phyloP scores from a whole-genome alignment of 345 rosid species.

The Salix udensis region DNA sequence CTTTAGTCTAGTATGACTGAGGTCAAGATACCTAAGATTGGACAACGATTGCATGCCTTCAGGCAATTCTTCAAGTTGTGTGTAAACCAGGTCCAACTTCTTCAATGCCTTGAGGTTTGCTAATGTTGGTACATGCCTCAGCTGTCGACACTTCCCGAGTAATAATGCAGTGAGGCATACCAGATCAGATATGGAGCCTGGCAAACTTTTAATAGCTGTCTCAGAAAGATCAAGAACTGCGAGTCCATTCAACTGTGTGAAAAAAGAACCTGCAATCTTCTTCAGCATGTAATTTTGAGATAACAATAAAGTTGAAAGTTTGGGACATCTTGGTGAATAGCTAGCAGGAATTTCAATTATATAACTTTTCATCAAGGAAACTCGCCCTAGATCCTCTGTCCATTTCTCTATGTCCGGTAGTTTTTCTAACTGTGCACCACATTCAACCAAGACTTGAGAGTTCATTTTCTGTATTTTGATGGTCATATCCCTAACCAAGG shows the following conservation, averaged over 20 bases:
- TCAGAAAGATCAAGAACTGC: neutral
- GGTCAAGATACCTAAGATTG: constrained; percentile 20
- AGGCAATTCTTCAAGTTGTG: constrained; percentile 9
- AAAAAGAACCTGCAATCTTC: neutral
- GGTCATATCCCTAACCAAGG: constrained; percentile 29
- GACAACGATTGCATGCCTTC: constrained; percentile 16
- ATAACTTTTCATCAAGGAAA: neutral
- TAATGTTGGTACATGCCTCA: constrained; percentile 20
- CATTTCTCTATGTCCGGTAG: neutral
- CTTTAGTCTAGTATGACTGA: neutral
- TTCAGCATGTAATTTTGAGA: fast-evolving
- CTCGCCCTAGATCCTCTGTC: constrained; percentile 11
- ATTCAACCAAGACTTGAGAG: neutral
- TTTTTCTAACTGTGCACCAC: neutral
- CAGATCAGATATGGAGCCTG: constrained; percentile 14
- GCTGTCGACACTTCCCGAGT: fast-evolving
- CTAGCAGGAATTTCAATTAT: neutral
- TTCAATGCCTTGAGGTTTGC: constrained; percentile 2
- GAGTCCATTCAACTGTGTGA: neutral
- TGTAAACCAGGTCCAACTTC: constrained; percentile 12
- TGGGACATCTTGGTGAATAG: constrained; percentile 10
- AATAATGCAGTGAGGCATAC: constrained; percentile 15
- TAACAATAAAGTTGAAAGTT: neutral
- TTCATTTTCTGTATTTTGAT: neutral
- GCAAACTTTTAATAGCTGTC: neutral